A percentile compares a stretch with the other conserved stretches of the same genome.
Conservation (phyloP, 2,329 filamentous ascomycete species). For the Alternaria sp. region DNA sequence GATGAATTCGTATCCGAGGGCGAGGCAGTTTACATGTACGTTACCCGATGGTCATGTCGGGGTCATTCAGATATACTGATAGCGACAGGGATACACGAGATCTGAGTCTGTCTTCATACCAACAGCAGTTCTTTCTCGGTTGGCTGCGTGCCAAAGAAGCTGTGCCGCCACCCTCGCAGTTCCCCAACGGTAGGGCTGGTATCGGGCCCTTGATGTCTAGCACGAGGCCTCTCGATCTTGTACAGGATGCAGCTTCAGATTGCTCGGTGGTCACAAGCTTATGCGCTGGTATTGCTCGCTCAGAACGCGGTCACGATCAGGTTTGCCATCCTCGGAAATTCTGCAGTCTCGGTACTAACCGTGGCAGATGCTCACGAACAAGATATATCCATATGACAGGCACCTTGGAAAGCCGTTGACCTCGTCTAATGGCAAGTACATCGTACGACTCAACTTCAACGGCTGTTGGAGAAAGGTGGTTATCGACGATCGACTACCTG, state of each 20-base stretch:
- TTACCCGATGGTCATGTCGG: conserved; percentile 41
- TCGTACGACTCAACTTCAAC: conserved; percentile 94
- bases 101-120: conserved; percentile 75
- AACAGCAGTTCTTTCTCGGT: conserved; percentile 76
- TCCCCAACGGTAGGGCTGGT: conserved; percentile 33
- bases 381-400: conserved; percentile 78
- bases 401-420: conserved; percentile 61
- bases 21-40: conserved; percentile 64
- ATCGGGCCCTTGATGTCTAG: conserved; percentile 63
- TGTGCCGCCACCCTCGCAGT: conserved; percentile 56
- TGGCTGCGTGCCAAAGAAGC: conserved; percentile 82
- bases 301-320: conserved; percentile 71
- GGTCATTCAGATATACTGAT: not conserved
- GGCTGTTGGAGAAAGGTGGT: conserved; percentile 86
- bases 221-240: conserved; percentile 73
- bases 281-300: conserved; percentile 77
- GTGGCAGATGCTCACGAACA: conserved; percentile 70
- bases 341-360: conserved; percentile 9
- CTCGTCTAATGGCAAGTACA: conserved; percentile 85
- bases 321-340: conserved; percentile 53
- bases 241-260: conserved; percentile 94
- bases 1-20: conserved; percentile 66
- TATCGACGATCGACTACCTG: conserved; percentile 87
- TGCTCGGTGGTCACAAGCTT: conserved; percentile 97
- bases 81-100: conserved; percentile 66